Conservation (phyloP, 163 green algal genomes). For the Chloromonas sp. region DNA sequence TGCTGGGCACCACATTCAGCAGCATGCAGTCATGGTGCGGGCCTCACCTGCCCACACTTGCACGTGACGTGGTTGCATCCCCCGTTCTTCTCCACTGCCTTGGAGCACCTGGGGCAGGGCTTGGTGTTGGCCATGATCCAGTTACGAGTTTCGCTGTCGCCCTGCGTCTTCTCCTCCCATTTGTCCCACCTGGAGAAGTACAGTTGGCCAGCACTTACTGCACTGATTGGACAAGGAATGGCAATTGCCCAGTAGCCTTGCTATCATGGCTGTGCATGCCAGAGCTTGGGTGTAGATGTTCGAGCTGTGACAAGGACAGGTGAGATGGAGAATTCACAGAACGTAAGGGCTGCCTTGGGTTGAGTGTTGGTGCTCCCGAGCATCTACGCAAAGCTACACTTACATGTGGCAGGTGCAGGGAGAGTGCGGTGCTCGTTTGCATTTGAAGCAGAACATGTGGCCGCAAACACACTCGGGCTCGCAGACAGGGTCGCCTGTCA, state of each 20-base stretch:
- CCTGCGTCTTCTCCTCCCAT: neutral
- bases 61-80: constrained; percentile 99
- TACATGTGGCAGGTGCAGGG: constrained; percentile 86
- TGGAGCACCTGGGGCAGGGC: constrained; percentile 81
- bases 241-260: too few relatives aligned
- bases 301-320: too few relatives aligned
- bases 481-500: constrained; percentile 63
- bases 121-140: constrained; percentile 37
- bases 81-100: constrained; percentile 87
- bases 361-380: too few relatives aligned
- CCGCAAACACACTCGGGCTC: constrained; percentile 81
- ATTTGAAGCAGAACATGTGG: constrained; percentile 85
- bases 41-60: constrained; percentile 46
- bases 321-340: too few relatives aligned
- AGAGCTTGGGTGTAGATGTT: too few relatives aligned
- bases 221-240: too few relatives aligned
- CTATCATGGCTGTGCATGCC: too few relatives aligned
- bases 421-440: constrained; percentile 65
- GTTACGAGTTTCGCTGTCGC: constrained; percentile 28
- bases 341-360: too few relatives aligned
- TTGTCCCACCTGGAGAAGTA: neutral
- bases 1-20: too few relatives aligned
- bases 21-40: neutral
- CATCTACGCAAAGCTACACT: constrained; percentile 6
- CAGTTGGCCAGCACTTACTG: too few relatives aligned